These are phyloP conservation scores for Kazachstania taianensis DNA, from an alignment of 805 yeast genomes.

Conservation along the genomic window DNA sequence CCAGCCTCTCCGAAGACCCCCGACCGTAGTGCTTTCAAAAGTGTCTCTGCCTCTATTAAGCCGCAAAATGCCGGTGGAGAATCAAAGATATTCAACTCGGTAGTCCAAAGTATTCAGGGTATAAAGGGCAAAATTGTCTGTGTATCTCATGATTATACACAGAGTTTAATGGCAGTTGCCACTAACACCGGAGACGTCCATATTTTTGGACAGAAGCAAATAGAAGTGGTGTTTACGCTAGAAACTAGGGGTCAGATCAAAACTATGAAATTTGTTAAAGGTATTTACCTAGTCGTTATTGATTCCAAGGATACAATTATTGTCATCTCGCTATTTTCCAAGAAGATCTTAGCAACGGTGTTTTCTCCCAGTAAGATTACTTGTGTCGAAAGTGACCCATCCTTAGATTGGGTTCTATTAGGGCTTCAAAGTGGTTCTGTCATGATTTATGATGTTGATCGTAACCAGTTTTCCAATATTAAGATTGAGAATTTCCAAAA, in stretches of 20 bases:
- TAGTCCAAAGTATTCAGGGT: conserved; percentile 40
- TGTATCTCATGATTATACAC: conserved; percentile 78
- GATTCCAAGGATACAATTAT: conserved; percentile 51
- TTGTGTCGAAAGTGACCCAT: conserved; percentile 69
- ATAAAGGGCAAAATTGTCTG: conserved; percentile 55
- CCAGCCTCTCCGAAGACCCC: neutral
- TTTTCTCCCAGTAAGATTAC: conserved; percentile 59
- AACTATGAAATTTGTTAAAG: conserved; percentile 59
- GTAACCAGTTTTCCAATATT: conserved; percentile 55
- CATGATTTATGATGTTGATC: conserved; percentile 69
- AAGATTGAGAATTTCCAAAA: conserved; percentile 66
- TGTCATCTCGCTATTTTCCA: conserved; percentile 60
- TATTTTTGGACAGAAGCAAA: conserved; percentile 76
- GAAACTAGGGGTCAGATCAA: conserved; percentile 42
- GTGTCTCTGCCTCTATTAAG: conserved; percentile 25
- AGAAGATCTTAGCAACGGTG: conserved; percentile 48
- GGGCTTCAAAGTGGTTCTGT: conserved; percentile 73
- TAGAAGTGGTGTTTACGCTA: conserved; percentile 53
- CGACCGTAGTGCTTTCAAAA: conserved; percentile 3
- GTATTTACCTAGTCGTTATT: conserved; percentile 68
- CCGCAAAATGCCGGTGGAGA: conserved; percentile 21
- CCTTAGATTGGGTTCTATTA: conserved; percentile 74
- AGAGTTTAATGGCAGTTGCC: conserved; percentile 72
- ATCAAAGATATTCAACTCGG: conserved; percentile 25
- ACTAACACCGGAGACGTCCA: conserved; percentile 63